Conservation (phyloP, 768 basidiomycete genomes). For the Russula sp. region DNA sequence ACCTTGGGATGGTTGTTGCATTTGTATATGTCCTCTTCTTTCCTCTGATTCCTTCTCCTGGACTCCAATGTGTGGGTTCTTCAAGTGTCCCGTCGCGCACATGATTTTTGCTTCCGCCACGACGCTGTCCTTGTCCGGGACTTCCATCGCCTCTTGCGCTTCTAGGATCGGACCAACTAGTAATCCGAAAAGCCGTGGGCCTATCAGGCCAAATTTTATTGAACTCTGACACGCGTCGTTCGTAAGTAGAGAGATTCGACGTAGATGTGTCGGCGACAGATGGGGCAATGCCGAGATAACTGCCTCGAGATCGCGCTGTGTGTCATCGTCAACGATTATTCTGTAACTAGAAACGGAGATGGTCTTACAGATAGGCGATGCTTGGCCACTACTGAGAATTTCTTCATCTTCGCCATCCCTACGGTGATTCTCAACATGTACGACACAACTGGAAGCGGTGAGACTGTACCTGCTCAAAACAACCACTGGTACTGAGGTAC, state of each 20-base stretch:
- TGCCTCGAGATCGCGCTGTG: constrained; percentile 4
- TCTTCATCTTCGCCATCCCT: constrained; percentile 49
- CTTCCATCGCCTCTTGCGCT: constrained; percentile 34
- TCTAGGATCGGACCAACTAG: constrained; percentile 50
- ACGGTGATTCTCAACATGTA: background rate
- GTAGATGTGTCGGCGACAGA: constrained; percentile 12
- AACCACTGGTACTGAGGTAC: constrained; percentile 32
- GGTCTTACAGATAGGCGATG: constrained; percentile 56
- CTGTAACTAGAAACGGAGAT: background rate
- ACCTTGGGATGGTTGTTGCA: constrained; percentile 5
- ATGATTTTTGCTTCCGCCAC: constrained; percentile 1
- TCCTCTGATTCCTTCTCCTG: background rate
- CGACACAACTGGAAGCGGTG: background rate
- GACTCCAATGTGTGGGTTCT: background rate
- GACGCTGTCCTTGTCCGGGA: background rate
- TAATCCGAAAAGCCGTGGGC: constrained; percentile 36
- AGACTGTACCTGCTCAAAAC: constrained; percentile 34
- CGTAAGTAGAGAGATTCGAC: constrained; percentile 29
- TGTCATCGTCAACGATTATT: background rate
- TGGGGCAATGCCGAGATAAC: constrained; percentile 10
- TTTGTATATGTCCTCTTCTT: constrained; percentile 3
- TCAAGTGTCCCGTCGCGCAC: constrained; percentile 2
- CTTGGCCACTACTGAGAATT: constrained; percentile 70
- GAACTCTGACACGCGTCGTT: constrained; percentile 31
- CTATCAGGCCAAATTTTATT: constrained; percentile 37